Evolutionary conservation across 2,329 filamentous ascomycete genomes (phyloP), one percentile per base, ranked within the genome.

Genomic region (Exutisphaerella laricina): DNA sequence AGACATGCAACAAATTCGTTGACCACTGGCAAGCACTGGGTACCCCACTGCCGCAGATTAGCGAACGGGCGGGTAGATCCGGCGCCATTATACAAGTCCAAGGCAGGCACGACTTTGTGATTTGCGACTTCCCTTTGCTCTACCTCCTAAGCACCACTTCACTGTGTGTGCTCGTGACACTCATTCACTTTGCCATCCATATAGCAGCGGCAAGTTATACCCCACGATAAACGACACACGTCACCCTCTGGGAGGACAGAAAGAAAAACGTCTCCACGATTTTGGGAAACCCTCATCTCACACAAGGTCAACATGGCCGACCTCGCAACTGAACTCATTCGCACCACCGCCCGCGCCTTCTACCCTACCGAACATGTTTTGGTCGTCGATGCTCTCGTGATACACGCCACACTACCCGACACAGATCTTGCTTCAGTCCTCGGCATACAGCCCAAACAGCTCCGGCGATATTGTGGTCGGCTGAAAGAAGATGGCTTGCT

Each of bases 341-440:
- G 89, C 66, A 92, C 83, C 41, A 85, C 88, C 28, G 84, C 82
- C 59, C 85, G 88, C 62, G 82, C 86, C 43, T 94, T 95, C 70
- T 94, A 92, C 67, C 78, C 85, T 52, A 88, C 84, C 25, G 84
- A 88, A 58, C 84, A 92, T 59, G 82, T 92, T 49, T 75, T 94
- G 34, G 80, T 89, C 41, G 71, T 92, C 56, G 84, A 94, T 71
- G 86, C 88, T 50, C 76, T 88, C 47, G 78, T 85, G 60, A 79
- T 82, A 45, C 84, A 87, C 66, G 82, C 57, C 59, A 80, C 78
- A 42, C 75, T 97, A 46, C 84, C 88, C 59, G 86, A 94, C 60
- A 83, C 88, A 60, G 92, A 98, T 60, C 74, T 98, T 49, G 85
- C 86, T 31, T 83, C 88, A 58, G 73, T 97, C 17, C 83, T 96